Evolutionary conservation across 805 yeast genomes (phyloP).

Genomic region (Yarrowia sp.): DNA sequence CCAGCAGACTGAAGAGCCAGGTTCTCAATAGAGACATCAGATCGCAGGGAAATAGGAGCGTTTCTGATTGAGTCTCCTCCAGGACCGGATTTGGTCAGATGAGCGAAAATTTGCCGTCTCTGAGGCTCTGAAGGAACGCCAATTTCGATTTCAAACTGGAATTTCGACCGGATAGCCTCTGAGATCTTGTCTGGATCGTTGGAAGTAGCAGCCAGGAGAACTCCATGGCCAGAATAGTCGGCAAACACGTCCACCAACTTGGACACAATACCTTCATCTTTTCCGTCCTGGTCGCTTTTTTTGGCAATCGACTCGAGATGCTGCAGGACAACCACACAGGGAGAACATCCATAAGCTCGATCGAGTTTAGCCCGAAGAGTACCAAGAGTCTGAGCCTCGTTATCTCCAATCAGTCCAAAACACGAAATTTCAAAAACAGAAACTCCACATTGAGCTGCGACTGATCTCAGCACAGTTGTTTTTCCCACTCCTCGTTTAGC

Average conservation of each 20-base stretch:
- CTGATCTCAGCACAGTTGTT: slow-evolving; percentile 55
- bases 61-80: neutral
- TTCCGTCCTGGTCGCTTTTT: slow-evolving; percentile 59
- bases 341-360: slow-evolving; percentile 48
- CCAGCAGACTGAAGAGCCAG: slow-evolving; percentile 91
- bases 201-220: slow-evolving; percentile 63
- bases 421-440: slow-evolving; percentile 70
- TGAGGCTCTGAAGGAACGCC: slow-evolving; percentile 79
- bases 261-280: slow-evolving; percentile 41
- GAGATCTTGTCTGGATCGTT: slow-evolving; percentile 68
- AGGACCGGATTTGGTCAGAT: slow-evolving; percentile 38
- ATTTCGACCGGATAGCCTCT: slow-evolving; percentile 59
- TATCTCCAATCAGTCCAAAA: slow-evolving; percentile 62
- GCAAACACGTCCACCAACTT: slow-evolving; percentile 58
- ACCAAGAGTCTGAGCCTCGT: slow-evolving; percentile 78
- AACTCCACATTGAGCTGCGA: slow-evolving; percentile 59
- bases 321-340: slow-evolving; percentile 54
- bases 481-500: slow-evolving; percentile 78
- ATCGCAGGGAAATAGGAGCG: slow-evolving; percentile 17
- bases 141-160: slow-evolving; percentile 74
- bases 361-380: slow-evolving; percentile 73
- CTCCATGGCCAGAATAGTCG: slow-evolving; percentile 48
- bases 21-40: slow-evolving; percentile 53
- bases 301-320: slow-evolving; percentile 78
- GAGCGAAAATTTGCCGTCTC: slow-evolving; percentile 59